Conservation (phyloP, 2,329 filamentous ascomycete species). For the Chaetomiaceae sp. region DNA sequence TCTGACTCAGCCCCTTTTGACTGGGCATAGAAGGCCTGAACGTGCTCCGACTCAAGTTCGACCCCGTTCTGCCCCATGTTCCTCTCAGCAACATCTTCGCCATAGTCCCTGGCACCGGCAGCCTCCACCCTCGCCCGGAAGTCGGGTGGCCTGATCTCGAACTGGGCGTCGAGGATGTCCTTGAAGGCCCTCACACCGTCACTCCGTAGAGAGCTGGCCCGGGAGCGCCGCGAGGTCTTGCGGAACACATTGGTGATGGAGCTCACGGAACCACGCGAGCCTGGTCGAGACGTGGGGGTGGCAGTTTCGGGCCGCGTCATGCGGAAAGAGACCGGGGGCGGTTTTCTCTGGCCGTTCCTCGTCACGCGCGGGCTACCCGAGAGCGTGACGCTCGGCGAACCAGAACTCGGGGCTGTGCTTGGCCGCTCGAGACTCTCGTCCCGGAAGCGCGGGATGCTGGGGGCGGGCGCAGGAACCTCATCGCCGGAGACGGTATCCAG, state of each 20-base stretch:
- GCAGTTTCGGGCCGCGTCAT: constrained; percentile 12
- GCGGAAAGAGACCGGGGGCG: constrained; percentile 26
- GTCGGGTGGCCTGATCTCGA: constrained; percentile 45
- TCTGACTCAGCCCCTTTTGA: not conserved
- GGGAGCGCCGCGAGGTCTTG: constrained; percentile 21
- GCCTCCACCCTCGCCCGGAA: constrained; percentile 48
- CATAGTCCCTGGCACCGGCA: constrained; percentile 50
- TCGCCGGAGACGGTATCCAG: constrained; percentile 11
- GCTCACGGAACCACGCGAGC: constrained; percentile 20
- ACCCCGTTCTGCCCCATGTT: constrained; percentile 44
- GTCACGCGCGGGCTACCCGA: constrained; percentile 9
- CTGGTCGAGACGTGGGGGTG: constrained; percentile 9
- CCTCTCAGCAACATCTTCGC: constrained; percentile 62
- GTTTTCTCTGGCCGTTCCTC: constrained; percentile 19
- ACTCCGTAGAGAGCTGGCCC: constrained; percentile 34
- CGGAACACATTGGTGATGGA: not conserved
- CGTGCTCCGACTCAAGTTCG: constrained; percentile 33
- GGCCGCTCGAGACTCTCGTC: constrained; percentile 33
- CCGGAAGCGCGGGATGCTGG: constrained; percentile 31
- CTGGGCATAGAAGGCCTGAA: constrained; percentile 35
- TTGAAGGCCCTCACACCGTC: constrained; percentile 36
- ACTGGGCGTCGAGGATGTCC: constrained; percentile 56
- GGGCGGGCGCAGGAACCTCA: constrained; percentile 28
- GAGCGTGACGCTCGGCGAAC: constrained; percentile 19
- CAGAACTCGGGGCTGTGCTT: constrained; percentile 32